Conservation (phyloP, 768 basidiomycete genomes). For the Hypsizygus marmoreus region DNA sequence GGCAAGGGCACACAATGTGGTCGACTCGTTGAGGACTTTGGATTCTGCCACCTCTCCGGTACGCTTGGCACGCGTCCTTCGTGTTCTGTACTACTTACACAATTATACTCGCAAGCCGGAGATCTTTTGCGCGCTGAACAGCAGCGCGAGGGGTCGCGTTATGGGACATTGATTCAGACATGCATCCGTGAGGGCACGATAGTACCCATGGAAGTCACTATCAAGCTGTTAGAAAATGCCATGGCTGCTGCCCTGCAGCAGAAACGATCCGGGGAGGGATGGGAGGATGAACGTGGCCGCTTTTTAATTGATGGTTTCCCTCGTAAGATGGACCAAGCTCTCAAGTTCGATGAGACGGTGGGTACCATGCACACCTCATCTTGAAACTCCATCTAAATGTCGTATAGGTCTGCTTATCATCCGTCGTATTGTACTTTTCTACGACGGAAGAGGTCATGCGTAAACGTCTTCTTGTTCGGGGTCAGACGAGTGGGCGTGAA, state of each 20-base stretch:
- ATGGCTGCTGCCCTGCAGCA: conserved; percentile 67
- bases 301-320: conserved; percentile 99
- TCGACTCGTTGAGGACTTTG: conserved; percentile 78
- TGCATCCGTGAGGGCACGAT: conserved; percentile 92
- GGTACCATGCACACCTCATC: conserved; percentile 19
- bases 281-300: conserved; percentile 72
- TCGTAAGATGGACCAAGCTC: conserved; percentile 97
- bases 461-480: conserved; percentile 81
- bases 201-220: conserved; percentile 95
- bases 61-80: conserved; percentile 19
- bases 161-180: conserved; percentile 81
- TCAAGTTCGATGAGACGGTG: conserved; percentile 87
- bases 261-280: conserved; percentile 48
- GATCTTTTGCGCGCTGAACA: conserved; percentile 97
- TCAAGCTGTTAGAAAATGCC: conserved; percentile 93
- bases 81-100: conserved; percentile 7
- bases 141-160: conserved; percentile 77
- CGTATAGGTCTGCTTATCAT: conserved; percentile 74
- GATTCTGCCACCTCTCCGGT: conserved; percentile 95
- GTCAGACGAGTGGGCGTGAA: conserved; percentile 92
- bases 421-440: conserved; percentile 81
- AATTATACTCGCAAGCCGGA: conserved; percentile 62
- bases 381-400: conserved; percentile 2
- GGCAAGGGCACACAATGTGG: conserved; percentile 97
- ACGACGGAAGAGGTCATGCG: conserved; percentile 90